These are phyloP conservation scores for Coelastrella sp. DNA, from an alignment of 139 green algal genomes.

Conservation along the genomic window DNA sequence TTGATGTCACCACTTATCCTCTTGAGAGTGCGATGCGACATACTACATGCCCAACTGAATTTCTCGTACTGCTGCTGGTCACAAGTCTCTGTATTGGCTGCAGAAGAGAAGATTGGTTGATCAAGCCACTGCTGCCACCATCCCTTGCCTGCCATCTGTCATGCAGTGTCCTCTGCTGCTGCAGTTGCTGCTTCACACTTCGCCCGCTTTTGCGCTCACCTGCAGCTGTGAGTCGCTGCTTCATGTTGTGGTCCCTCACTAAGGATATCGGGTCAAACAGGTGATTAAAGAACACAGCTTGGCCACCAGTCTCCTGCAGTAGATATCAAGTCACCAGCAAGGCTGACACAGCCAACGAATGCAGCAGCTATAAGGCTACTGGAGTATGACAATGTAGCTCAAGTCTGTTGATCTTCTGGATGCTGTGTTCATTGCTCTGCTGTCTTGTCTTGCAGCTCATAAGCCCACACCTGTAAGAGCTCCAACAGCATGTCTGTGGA, in stretches of 20 bases:
- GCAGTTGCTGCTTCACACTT: not conserved
- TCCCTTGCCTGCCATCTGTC: not conserved
- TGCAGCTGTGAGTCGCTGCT: slow-evolving; percentile 65
- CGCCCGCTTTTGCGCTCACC: not conserved
- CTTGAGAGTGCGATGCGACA: too few relatives aligned
- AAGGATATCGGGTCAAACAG: slow-evolving; percentile 95
- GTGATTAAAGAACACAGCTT: slow-evolving; percentile 92
- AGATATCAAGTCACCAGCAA: not conserved
- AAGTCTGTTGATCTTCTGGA: too few relatives aligned
- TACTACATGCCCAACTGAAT: too few relatives aligned
- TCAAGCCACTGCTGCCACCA: not conserved
- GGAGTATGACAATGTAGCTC: too few relatives aligned
- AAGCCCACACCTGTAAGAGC: slow-evolving; percentile 51
- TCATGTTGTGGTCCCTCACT: slow-evolving; percentile 90
- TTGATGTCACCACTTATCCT: not conserved
- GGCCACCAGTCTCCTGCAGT: slow-evolving; percentile 62
- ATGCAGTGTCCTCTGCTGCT: not conserved
- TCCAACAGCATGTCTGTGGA: slow-evolving; percentile 65
- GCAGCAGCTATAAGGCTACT: too few relatives aligned
- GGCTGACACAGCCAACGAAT: not conserved
- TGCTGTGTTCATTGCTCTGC: too few relatives aligned
- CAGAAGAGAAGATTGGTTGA: slow-evolving; percentile 53
- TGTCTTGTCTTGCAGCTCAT: not conserved
- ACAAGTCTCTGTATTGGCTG: not conserved
- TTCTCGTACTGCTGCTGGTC: not conserved